Conservation (phyloP, 2,329 filamentous ascomycete genomes). For the Malbranchea zuffiana region DNA sequence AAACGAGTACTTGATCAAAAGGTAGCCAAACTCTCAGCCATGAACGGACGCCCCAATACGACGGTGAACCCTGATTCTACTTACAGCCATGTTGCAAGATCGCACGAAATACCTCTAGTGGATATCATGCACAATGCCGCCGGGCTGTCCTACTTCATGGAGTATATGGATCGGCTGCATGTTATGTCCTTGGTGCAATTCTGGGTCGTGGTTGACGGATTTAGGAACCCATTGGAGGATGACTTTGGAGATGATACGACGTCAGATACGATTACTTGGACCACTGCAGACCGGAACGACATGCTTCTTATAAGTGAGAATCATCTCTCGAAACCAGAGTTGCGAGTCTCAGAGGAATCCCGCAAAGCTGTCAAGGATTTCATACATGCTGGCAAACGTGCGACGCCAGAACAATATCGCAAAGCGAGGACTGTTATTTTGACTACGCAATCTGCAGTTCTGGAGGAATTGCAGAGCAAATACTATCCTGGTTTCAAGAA, state of each 20-base stretch:
- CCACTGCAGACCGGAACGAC: slow-evolving; percentile 72
- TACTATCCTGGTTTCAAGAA: slow-evolving; percentile 80
- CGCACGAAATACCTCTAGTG: slow-evolving; percentile 65
- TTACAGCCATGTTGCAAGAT: slow-evolving; percentile 42
- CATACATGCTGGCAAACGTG: slow-evolving; percentile 62
- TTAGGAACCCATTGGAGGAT: slow-evolving; percentile 86
- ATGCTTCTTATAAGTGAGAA: slow-evolving; percentile 84
- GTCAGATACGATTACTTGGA: slow-evolving; percentile 57
- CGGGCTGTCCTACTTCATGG: slow-evolving; percentile 96
- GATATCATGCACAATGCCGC: slow-evolving; percentile 85
- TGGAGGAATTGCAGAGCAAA: slow-evolving; percentile 71
- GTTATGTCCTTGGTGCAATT: slow-evolving; percentile 90
- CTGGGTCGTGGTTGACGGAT: slow-evolving; percentile 95
- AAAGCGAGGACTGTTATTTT: slow-evolving; percentile 71
- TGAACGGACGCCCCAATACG: slow-evolving; percentile 35
- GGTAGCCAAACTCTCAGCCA: slow-evolving; percentile 66
- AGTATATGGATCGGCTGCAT: slow-evolving; percentile 89
- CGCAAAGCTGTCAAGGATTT: slow-evolving; percentile 64
- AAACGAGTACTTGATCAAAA: slow-evolving; percentile 82
- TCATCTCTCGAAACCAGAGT: slow-evolving; percentile 71
- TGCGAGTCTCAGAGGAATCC: slow-evolving; percentile 62
- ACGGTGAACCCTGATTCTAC: slow-evolving; percentile 21
- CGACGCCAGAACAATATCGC: slow-evolving; percentile 71
- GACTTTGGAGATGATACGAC: slow-evolving; percentile 62
- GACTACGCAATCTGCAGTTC: slow-evolving; percentile 66